Base-by-base conservation (phyloP, 495 filamentous ascomycete species). In the Aspergillus affinis region DNA sequence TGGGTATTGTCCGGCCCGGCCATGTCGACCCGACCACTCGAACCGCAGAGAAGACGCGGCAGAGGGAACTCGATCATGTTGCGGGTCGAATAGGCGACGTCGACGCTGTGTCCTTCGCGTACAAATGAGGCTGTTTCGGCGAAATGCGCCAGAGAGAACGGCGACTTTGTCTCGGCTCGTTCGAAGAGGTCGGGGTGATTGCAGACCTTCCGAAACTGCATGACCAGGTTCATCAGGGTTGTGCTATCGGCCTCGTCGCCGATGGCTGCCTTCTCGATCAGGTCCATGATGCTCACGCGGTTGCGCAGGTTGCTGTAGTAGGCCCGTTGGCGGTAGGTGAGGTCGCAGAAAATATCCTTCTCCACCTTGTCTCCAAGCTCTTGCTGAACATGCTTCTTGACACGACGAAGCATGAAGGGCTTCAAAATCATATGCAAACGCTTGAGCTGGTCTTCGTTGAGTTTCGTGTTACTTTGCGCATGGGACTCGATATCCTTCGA, bases 171-270 rank as follows among this genome's bases (percentile, higher is more conserved):
- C 58, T 98, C 94, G 17, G 93, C 92, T 48, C 95, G 86, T 72
- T 99, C 93, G 61, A 98, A 98, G 20, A 98, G 78, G 76, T 98
- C 94, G 3, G 94, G 94, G 72, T 98, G 94, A 67, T 98, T 98
- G 79, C 94, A 98, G 54, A 98, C 95, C 78, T 98, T 98, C 57
- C 94, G 87, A 84, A 98, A 98, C 75, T 98, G 95, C 94, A 98
- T 98, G 57, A 98, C 94, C 61, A 98, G 81, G 71, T 98, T 98
- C 94, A 98, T 98, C 68, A 99, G 71, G 18, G 93, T 99, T 15
- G 91, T 91, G 27, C 91, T 93, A 66, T 97, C 95, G 63, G 91
- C 86, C 45, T 99, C 94, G 67, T 97, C 93, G 32, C 95, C 95
- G 54, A 93, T 80, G 5, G 93, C 90, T 12, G 93, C 93, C 82